Percentiles rank a stretch among this genome's conserved stretches.
Conservation (phyloP, 2,329 filamentous ascomycete species). For the Aspergillus vadensis region DNA sequence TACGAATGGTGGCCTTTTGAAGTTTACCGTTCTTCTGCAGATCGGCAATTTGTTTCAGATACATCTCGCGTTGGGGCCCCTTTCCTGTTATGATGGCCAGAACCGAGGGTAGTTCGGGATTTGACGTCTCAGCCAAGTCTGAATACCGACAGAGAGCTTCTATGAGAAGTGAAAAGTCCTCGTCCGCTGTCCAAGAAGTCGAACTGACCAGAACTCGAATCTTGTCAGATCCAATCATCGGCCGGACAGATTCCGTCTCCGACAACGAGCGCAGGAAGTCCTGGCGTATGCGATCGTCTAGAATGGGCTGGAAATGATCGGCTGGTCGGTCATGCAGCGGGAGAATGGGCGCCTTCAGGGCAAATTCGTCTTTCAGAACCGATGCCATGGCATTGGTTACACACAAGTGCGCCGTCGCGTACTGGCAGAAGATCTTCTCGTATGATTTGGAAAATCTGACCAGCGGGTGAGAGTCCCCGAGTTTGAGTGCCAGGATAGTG, state of each 20-base stretch:
- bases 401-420: conserved; percentile 74
- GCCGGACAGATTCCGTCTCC: conserved; percentile 63
- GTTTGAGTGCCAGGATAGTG: conserved; percentile 76
- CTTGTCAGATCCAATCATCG: conserved; percentile 59
- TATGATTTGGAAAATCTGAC: conserved; percentile 76
- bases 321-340: conserved; percentile 87
- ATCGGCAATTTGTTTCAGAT: conserved; percentile 65
- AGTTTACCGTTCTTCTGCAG: conserved; percentile 66
- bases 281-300: conserved; percentile 53
- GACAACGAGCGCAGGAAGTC: conserved; percentile 67
- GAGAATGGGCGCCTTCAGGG: conserved; percentile 64
- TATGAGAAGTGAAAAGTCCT: conserved; percentile 88
- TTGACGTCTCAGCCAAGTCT: conserved; percentile 47
- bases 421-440: conserved; percentile 70
- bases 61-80: conserved; percentile 78
- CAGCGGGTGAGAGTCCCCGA: conserved; percentile 68
- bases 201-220: conserved; percentile 81
- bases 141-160: conserved; percentile 79
- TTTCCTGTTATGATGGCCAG: conserved; percentile 93
- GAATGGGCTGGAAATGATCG: conserved; percentile 71
- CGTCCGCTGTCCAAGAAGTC: conserved; percentile 96
- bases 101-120: conserved; percentile 62
- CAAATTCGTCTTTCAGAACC: conserved; percentile 69
- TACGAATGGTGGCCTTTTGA: conserved; percentile 69
- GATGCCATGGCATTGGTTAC: conserved; percentile 87